Evolutionary conservation across 2,329 filamentous ascomycete species (phyloP).

Genomic region (Diaporthe destruens): DNA sequence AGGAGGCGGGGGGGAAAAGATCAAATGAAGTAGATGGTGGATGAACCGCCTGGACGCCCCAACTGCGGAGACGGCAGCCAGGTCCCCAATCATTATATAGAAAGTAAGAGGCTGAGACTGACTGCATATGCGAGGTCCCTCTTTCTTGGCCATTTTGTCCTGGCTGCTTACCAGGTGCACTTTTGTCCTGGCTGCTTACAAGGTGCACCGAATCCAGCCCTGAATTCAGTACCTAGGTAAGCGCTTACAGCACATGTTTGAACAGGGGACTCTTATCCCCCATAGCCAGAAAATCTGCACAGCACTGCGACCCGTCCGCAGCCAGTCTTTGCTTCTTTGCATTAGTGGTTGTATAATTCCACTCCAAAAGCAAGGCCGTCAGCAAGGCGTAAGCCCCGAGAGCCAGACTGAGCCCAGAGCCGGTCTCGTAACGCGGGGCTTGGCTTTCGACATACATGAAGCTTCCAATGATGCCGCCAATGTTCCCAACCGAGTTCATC

Average conservation of each 20-base stretch:
- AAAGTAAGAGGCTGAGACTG: not conserved
- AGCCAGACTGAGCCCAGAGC: not conserved
- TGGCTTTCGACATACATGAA: constrained; percentile 13
- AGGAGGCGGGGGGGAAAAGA: not conserved
- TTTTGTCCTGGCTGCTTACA: constrained; percentile 36
- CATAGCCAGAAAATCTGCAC: constrained; percentile 4
- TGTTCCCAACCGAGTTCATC: not conserved
- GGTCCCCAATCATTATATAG: not conserved
- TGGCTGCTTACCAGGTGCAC: constrained; percentile 37
- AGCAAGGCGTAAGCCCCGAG: not conserved
- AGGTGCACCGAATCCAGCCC: constrained; percentile 38
- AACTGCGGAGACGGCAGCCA: not conserved
- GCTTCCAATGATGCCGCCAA: constrained; percentile 21
- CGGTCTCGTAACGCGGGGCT: constrained; percentile 1
- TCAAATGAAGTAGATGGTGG: not conserved
- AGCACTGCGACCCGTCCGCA: not conserved
- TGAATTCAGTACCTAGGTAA: not conserved
- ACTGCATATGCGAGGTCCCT: constrained; percentile 44
- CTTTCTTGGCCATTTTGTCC: constrained; percentile 41
- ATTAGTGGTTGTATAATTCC: not conserved
- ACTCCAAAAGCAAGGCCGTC: not conserved
- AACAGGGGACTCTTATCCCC: constrained; percentile 23
- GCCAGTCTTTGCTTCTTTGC: not conserved
- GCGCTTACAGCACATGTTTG: constrained; percentile 17
- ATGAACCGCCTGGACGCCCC: too few relatives aligned